Evolutionary conservation across 805 yeast genomes (phyloP), one percentile per base, ranked within the genome.

Genomic region (Brettanomyces nanus): DNA sequence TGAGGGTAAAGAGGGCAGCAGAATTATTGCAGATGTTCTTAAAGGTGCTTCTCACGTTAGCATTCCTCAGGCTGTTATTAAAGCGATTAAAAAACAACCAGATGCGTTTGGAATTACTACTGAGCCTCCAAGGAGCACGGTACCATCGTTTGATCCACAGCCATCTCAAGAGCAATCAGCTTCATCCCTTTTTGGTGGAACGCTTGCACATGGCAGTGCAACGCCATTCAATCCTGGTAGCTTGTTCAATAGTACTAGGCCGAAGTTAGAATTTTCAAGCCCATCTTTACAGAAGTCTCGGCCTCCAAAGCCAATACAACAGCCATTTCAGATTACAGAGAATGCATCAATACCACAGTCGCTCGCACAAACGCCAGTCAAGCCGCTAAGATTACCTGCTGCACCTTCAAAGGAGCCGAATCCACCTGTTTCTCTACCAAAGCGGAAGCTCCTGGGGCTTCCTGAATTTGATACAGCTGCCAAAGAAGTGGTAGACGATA

Each of bases 401-500:
- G 10, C 26, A 23, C 7, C 26, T 9, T n/a, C n/a, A n/a, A n/a
- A n/a, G n/a, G n/a, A n/a, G n/a, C 26, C 26, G 11, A 7, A 7
- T 9, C 26, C 26, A 23, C 26, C 26, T 23, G 10, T 11, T 9
- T 11, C 26, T 23, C 26, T 11, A 40, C 37, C 45, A 3, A 33
- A 41, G 19, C 41, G 45, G 20, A 58, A 45, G 28, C 42, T 65
- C 4, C 36, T 42, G 2, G 62, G 64, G 10, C 40, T 46, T 11
- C 48, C 57, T 1, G 36, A 36, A 4, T 70, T 58, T 39, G 23
- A 45, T 0, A 19, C 35, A 17, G 74, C 72, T 1, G 48, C 58
- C 0, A 32, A 38, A 1, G 44, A 41, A 5, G 41, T 63, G 1
- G 52, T 47, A 13, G 35, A 52, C 1, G 46, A 45, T 4, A 36